A percentile compares a stretch with the other conserved stretches of the same genome.
phyloP scores from a whole-genome alignment of 805 yeast genomes.

The Torulaspora quercuum region DNA sequence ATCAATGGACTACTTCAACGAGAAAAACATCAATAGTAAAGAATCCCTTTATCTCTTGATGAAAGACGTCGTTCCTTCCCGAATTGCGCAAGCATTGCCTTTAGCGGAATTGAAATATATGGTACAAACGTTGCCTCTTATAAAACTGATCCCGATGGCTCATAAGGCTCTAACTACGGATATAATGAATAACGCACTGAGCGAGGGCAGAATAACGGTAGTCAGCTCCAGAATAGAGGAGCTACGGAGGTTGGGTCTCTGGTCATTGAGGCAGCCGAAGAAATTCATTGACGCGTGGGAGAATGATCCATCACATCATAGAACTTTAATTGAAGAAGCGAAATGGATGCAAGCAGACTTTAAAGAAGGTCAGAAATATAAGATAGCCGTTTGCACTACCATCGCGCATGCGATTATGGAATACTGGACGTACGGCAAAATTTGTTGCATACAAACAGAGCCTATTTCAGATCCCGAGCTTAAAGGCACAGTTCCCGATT shows the following conservation, averaged over 20 bases:
- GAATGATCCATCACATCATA: slow-evolving; percentile 59
- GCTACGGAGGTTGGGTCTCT: slow-evolving; percentile 75
- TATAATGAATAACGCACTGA: slow-evolving; percentile 74
- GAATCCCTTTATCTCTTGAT: slow-evolving; percentile 45
- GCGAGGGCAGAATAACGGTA: slow-evolving; percentile 89
- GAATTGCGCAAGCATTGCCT: slow-evolving; percentile 56
- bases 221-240: slow-evolving; percentile 90
- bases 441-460: slow-evolving; percentile 56
- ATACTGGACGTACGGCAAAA: slow-evolving; percentile 74
- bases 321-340: slow-evolving; percentile 67
- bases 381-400: slow-evolving; percentile 62
- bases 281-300: slow-evolving; percentile 63
- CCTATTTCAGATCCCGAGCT: slow-evolving; percentile 23
- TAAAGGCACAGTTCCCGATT: not conserved
- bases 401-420: slow-evolving; percentile 72
- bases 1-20: slow-evolving; percentile 30
- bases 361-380: slow-evolving; percentile 64
- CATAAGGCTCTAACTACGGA: slow-evolving; percentile 86
- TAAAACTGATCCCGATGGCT: slow-evolving; percentile 74
- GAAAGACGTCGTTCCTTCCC: slow-evolving; percentile 52
- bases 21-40: slow-evolving; percentile 41
- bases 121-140: slow-evolving; percentile 82
- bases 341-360: slow-evolving; percentile 81
- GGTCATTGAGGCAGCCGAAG: slow-evolving; percentile 88
- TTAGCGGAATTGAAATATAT: slow-evolving; percentile 82